These are phyloP conservation scores for Jatropha podagrica DNA, from an alignment of 441 rosid genomes.

Conservation along the genomic window DNA sequence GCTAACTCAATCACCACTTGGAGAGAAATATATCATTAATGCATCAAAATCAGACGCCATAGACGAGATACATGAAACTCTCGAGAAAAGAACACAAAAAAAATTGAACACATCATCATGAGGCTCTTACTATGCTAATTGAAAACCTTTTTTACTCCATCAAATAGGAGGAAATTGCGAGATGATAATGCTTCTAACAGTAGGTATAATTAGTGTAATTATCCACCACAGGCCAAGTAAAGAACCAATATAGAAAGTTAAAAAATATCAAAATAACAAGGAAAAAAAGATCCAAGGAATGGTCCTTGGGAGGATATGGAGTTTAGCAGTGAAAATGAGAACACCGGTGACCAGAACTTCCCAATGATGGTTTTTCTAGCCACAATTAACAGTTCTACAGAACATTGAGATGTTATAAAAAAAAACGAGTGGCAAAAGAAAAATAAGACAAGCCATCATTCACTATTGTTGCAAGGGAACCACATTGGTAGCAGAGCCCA, in stretches of 20 bases:
- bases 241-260: neutral
- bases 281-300: neutral
- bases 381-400: too few relatives aligned
- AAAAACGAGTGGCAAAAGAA: too few relatives aligned
- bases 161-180: neutral
- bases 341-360: neutral
- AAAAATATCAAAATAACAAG: neutral
- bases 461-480: too few relatives aligned
- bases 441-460: too few relatives aligned
- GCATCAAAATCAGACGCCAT: neutral
- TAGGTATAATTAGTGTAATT: neutral
- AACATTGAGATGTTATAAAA: too few relatives aligned
- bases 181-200: neutral
- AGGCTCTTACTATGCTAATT: neutral
- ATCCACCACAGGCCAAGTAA: neutral
- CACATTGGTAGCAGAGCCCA: too few relatives aligned
- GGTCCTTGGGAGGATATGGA: too few relatives aligned
- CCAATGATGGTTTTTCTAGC: neutral
- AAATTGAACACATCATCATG: neutral
- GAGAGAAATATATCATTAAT: neutral
- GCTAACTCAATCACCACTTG: neutral
- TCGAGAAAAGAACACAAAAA: neutral
- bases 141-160: neutral
- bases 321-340: neutral
- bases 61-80: neutral